Percentiles rank a stretch among this genome's conserved stretches.
These are phyloP conservation scores for Malassezia sp. DNA, from an alignment of 1,284 basidiomycete species.

Conservation along the genomic window DNA sequence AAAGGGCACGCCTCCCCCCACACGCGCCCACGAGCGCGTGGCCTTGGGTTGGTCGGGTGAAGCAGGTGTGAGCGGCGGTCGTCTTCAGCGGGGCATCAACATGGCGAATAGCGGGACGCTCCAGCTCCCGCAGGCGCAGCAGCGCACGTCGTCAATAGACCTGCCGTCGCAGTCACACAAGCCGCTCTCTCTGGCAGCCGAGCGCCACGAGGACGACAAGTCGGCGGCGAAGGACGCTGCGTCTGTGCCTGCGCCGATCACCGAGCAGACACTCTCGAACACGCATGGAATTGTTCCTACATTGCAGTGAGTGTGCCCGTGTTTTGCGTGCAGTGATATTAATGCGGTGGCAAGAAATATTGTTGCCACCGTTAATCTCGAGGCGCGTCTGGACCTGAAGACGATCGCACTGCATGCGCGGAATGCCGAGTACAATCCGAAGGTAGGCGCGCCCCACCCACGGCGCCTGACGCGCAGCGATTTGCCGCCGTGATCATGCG, in stretches of 20 bases:
- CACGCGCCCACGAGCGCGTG: background rate
- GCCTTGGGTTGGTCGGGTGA: background rate
- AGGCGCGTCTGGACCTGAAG: slow-evolving; percentile 92
- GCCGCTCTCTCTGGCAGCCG: slow-evolving; percentile 5
- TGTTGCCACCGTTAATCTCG: slow-evolving; percentile 96
- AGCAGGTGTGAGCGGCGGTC: background rate
- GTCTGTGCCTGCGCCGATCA: slow-evolving; percentile 12
- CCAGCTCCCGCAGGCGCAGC: slow-evolving; percentile 17
- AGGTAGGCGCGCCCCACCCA: slow-evolving; percentile 53
- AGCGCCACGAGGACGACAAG: slow-evolving; percentile 7
- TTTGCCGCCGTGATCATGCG: slow-evolving; percentile 99
- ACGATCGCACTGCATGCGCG: slow-evolving; percentile 95
- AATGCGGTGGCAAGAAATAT: slow-evolving; percentile 59
- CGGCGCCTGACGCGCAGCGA: slow-evolving; percentile 56
- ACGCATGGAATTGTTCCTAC: slow-evolving; percentile 48
- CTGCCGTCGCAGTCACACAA: slow-evolving; percentile 3
- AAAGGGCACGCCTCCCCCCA: slow-evolving; percentile 1
- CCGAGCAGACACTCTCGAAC: slow-evolving; percentile 36
- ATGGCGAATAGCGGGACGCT: slow-evolving; percentile 11
- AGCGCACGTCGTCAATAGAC: background rate
- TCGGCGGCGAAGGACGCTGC: slow-evolving; percentile 6
- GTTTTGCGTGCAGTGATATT: background rate
- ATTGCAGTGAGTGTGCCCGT: slow-evolving; percentile 45
- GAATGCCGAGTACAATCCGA: slow-evolving; percentile 99
- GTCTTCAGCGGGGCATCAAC: background rate